A percentile compares a stretch with the other conserved stretches of the same genome.
Evolutionary conservation across 306 rosid genomes (phyloP).

Genomic region (Crataegus laevigata): DNA sequence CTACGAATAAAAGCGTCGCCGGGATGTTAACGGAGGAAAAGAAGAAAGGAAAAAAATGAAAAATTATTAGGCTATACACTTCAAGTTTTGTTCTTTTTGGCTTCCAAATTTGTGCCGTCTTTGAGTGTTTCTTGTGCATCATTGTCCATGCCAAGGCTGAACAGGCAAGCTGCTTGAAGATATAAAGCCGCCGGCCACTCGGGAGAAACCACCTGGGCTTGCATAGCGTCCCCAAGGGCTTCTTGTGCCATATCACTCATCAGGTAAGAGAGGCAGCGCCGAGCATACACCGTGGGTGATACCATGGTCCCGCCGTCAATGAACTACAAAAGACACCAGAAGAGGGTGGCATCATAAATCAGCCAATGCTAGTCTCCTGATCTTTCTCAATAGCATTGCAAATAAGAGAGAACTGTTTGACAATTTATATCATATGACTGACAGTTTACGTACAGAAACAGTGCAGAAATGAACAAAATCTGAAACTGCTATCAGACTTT

Average conservation of each 20-base stretch:
- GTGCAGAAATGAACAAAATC: background rate
- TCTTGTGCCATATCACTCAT: conserved; percentile 73
- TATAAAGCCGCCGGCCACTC: conserved; percentile 89
- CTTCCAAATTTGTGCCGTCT: conserved; percentile 80
- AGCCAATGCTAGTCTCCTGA: background rate
- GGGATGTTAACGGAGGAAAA: background rate
- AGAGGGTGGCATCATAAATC: background rate
- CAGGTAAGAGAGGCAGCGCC: conserved; percentile 78
- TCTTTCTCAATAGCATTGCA: background rate
- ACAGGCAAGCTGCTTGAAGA: conserved; percentile 90
- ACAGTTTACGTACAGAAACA: background rate
- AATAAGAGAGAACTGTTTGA: background rate
- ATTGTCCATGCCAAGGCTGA: conserved; percentile 78
- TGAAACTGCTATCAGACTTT: background rate
- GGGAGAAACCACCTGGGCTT: conserved; percentile 85
- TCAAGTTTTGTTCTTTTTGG: conserved; percentile 53
- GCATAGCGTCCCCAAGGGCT: conserved; percentile 93
- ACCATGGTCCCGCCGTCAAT: conserved; percentile 94
- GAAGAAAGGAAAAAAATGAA: background rate
- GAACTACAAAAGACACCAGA: conserved; percentile 43
- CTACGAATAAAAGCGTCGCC: background rate
- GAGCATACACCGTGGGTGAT: conserved; percentile 85
- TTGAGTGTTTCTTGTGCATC: conserved; percentile 92
- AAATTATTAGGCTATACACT: conserved; percentile 25
- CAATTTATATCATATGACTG: background rate